These are phyloP conservation scores for Rhizopogon vesiculosus DNA, from an alignment of 768 basidiomycete species.

Conservation along the genomic window DNA sequence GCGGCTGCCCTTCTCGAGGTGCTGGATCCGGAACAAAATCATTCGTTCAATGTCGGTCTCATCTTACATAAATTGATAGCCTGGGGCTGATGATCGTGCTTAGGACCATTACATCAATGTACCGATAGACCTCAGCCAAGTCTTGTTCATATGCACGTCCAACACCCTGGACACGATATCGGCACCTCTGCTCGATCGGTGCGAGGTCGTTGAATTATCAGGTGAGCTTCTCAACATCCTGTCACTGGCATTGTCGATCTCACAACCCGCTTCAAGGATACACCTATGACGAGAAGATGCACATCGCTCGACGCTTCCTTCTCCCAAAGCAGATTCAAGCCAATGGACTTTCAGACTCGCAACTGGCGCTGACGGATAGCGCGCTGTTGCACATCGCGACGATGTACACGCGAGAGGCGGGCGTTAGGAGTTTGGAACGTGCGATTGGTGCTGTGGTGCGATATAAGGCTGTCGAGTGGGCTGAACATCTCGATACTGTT, in stretches of 20 bases:
- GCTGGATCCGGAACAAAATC: conserved; percentile 91
- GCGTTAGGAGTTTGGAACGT: conserved; percentile 87
- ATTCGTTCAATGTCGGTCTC: conserved; percentile 63
- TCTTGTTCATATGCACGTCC: conserved; percentile 90
- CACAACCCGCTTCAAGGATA: conserved; percentile 43
- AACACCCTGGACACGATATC: conserved; percentile 89
- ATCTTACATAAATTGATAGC: neutral
- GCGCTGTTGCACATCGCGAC: conserved; percentile 70
- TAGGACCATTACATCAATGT: conserved; percentile 92
- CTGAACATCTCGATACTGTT: conserved; percentile 44
- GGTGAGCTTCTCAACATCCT: conserved; percentile 32
- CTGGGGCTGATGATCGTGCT: neutral
- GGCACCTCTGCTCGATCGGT: conserved; percentile 82
- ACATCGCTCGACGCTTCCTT: conserved; percentile 83
- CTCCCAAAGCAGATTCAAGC: conserved; percentile 82
- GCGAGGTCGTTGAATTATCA: conserved; percentile 80
- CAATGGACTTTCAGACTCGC: conserved; percentile 63
- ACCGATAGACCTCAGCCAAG: conserved; percentile 82
- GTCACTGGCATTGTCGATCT: too few relatives aligned
- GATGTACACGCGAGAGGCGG: conserved; percentile 85
- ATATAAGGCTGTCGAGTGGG: conserved; percentile 90
- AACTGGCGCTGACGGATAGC: conserved; percentile 63
- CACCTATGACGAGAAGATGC: conserved; percentile 87
- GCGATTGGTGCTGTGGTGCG: conserved; percentile 86
- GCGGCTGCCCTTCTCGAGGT: conserved; percentile 88